A percentile compares a stretch with the other conserved stretches of the same genome.
Evolutionary conservation across 1,284 basidiomycete genomes (phyloP).

Genomic region (Ustilago curta): DNA sequence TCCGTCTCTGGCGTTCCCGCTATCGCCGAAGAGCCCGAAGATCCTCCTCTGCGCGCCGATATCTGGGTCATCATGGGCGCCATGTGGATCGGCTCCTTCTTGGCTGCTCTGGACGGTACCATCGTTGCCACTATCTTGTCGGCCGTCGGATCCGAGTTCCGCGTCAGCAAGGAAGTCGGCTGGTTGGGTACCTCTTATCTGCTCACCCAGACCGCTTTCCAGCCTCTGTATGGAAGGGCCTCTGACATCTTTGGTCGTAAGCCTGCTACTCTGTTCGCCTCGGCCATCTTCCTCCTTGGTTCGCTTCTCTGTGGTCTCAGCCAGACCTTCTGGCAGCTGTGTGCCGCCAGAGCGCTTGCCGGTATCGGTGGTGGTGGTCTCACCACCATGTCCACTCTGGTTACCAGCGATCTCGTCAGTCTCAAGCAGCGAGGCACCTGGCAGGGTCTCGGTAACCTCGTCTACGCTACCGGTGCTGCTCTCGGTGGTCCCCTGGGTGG

Average conservation of each 20-base stretch:
- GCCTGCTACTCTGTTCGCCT: constrained; percentile 66
- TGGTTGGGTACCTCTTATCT: constrained; percentile 68
- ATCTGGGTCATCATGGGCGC: constrained; percentile 66
- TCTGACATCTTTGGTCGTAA: constrained; percentile 69
- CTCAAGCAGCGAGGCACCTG: constrained; percentile 71
- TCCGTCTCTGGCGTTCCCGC: constrained; percentile 36
- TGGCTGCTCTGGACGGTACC: constrained; percentile 65
- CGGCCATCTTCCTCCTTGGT: constrained; percentile 63
- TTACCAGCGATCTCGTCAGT: constrained; percentile 71
- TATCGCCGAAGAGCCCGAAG: constrained; percentile 44
- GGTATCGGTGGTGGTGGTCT: constrained; percentile 72
- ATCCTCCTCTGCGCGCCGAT: constrained; percentile 50
- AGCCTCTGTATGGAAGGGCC: constrained; percentile 65
- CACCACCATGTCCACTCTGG: constrained; percentile 71
- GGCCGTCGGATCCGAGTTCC: constrained; percentile 67
- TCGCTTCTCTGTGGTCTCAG: constrained; percentile 65
- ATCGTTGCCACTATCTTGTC: constrained; percentile 66
- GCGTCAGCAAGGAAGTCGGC: constrained; percentile 62
- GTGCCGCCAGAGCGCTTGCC: constrained; percentile 69
- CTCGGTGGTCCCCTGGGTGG: constrained; percentile 66
- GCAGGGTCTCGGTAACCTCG: constrained; percentile 69
- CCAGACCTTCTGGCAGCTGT: constrained; percentile 64
- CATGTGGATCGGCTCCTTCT: constrained; percentile 68
- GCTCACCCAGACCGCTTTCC: constrained; percentile 68
- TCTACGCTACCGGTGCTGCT: constrained; percentile 68